These are phyloP conservation scores for Exutisphaerella laricina DNA, from an alignment of 2,329 filamentous ascomycete genomes.

Conservation along the genomic window DNA sequence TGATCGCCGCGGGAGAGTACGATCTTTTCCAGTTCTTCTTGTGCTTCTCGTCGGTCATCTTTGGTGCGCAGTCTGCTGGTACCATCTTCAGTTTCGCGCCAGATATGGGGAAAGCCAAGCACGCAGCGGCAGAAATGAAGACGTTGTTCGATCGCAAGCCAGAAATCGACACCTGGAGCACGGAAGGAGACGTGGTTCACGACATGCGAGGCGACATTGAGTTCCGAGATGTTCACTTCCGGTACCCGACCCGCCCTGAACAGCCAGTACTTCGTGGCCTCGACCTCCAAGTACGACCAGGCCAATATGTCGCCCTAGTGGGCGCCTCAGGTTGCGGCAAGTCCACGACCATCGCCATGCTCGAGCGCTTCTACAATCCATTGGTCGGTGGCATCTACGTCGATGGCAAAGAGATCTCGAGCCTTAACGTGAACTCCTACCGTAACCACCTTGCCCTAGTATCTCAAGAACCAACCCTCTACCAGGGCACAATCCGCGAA, in stretches of 20 bases:
- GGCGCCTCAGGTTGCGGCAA: constrained; percentile 95
- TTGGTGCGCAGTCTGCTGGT: constrained; percentile 86
- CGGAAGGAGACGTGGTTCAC: constrained; percentile 58
- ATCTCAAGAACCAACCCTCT: constrained; percentile 88
- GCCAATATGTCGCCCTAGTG: constrained; percentile 82
- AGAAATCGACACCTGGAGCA: constrained; percentile 73
- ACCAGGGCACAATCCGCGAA: constrained; percentile 84
- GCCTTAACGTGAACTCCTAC: constrained; percentile 79
- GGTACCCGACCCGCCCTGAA: constrained; percentile 85
- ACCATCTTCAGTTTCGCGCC: constrained; percentile 84
- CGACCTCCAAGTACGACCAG: constrained; percentile 66
- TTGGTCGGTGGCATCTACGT: constrained; percentile 72
- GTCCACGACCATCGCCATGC: constrained; percentile 81
- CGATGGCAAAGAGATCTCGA: constrained; percentile 75
- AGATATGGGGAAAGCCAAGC: constrained; percentile 88
- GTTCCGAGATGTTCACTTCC: constrained; percentile 88
- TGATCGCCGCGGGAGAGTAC: constrained; percentile 68
- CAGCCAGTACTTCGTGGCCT: constrained; percentile 87
- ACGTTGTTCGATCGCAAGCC: constrained; percentile 78
- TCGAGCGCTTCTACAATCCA: constrained; percentile 94
- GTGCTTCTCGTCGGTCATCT: constrained; percentile 81
- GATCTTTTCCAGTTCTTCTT: constrained; percentile 84
- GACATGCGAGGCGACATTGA: constrained; percentile 72
- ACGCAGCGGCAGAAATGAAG: constrained; percentile 75
- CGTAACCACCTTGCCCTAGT: constrained; percentile 79